These are phyloP conservation scores for Trifolium subterraneum DNA, from an alignment of 306 rosid species.

Conservation along the genomic window DNA sequence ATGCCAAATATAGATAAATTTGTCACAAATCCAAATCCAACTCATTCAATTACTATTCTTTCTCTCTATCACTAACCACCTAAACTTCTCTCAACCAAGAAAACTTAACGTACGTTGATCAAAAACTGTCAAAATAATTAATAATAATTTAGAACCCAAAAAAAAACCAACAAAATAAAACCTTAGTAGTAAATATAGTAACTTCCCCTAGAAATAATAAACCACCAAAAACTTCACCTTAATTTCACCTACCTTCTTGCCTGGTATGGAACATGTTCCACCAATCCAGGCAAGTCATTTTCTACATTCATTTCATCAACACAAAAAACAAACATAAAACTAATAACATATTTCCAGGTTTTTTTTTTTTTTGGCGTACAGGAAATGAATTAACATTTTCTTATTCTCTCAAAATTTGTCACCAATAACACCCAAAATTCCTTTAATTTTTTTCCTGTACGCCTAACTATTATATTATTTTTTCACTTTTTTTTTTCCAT, in stretches of 20 bases:
- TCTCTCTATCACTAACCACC: conserved; percentile 40
- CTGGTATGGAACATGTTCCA: conserved; percentile 46
- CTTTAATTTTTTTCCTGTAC: conserved; percentile 46
- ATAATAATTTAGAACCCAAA: background rate
- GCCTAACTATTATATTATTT: conserved; percentile 15
- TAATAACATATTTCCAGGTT: background rate
- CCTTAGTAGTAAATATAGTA: background rate
- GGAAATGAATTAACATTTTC: background rate
- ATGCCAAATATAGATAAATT: conserved; percentile 31
- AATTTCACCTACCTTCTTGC: conserved; percentile 24
- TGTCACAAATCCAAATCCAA: background rate
- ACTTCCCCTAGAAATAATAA: background rate
- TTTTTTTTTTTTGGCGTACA: conserved; percentile 36
- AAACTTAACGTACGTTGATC: background rate
- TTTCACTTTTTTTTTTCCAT: background rate
- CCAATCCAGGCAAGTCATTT: conserved; percentile 45
- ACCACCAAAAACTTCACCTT: background rate
- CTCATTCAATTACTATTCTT: conserved; percentile 34
- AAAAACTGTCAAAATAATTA: background rate
- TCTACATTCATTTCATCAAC: background rate
- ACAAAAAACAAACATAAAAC: background rate
- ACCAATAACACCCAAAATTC: background rate
- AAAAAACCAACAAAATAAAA: background rate
- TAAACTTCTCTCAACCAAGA: conserved; percentile 40
- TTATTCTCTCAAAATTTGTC: background rate